phyloP scores from a whole-genome alignment of 164 flowering plant genomes.

The Vitis cinerea region DNA sequence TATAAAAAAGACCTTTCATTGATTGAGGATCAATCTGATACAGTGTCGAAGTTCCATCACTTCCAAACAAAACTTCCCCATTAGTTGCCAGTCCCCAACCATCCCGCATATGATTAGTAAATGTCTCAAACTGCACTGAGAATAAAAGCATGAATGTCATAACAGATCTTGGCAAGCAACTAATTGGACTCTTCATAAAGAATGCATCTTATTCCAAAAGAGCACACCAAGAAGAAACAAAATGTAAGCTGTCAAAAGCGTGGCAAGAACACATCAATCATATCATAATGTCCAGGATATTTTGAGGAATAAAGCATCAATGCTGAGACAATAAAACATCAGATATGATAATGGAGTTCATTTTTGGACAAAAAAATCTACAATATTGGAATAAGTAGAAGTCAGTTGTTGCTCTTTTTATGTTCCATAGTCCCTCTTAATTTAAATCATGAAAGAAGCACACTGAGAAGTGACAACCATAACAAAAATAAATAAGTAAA shows the following conservation, averaged over 20 bases:
- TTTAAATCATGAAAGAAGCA: not conserved
- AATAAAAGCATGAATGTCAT: slow-evolving; percentile 2
- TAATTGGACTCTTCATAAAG: not conserved
- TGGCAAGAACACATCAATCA: too few species aligned
- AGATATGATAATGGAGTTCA: too few species aligned
- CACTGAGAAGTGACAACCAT: not conserved
- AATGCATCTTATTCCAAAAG: not conserved
- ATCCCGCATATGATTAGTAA: slow-evolving; percentile 82
- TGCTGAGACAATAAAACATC: too few species aligned
- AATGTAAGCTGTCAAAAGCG: not conserved
- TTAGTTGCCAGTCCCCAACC: slow-evolving; percentile 99
- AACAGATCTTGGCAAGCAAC: not conserved
- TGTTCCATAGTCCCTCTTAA: too few species aligned
- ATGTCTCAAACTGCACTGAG: slow-evolving; percentile 53
- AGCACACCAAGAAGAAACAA: slow-evolving; percentile 1
- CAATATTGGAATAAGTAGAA: too few species aligned
- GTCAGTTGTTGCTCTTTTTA: too few species aligned
- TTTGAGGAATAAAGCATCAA: too few species aligned
- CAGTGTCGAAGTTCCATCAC: slow-evolving; percentile 89
- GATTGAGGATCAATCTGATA: slow-evolving; percentile 74
- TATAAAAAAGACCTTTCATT: slow-evolving; percentile 50
- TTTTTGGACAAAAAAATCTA: too few species aligned
- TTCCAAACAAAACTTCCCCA: slow-evolving; percentile 88
- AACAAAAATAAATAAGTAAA: not conserved
- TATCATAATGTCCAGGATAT: too few species aligned